phyloP scores from a whole-genome alignment of 2,329 filamentous ascomycete genomes.

The Chlorencoelia australis region DNA sequence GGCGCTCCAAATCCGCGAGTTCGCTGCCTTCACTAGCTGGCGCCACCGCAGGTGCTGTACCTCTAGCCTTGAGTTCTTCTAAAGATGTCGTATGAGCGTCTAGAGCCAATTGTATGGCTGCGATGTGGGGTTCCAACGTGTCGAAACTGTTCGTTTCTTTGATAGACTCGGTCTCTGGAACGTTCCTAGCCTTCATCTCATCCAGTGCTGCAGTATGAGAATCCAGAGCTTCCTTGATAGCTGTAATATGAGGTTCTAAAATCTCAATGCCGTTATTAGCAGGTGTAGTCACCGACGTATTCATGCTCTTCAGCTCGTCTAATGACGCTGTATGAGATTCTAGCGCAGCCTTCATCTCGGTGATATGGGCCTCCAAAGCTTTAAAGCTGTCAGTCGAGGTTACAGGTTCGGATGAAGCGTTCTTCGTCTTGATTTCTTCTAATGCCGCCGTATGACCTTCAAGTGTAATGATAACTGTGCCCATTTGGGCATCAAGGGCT shows the following conservation, averaged over 20 bases:
- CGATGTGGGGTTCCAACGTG: slow-evolving; percentile 7
- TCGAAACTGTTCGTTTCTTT: not conserved
- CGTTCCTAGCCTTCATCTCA: too few relatives aligned
- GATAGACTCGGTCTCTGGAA: not conserved
- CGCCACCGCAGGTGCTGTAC: too few relatives aligned
- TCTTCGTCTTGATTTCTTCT: slow-evolving; percentile 12
- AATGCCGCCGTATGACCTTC: slow-evolving; percentile 10
- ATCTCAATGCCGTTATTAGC: not conserved
- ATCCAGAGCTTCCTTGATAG: slow-evolving; percentile 9
- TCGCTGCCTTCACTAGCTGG: too few relatives aligned
- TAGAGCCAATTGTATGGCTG: slow-evolving; percentile 15
- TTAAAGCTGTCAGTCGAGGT: not conserved
- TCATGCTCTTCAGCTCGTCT: slow-evolving; percentile 13
- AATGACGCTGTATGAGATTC: slow-evolving; percentile 10
- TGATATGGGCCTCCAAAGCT: slow-evolving; percentile 8
- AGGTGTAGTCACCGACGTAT: not conserved
- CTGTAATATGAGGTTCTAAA: slow-evolving; percentile 6
- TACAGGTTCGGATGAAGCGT: slow-evolving; percentile 2
- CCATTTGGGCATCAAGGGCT: slow-evolving; percentile 7
- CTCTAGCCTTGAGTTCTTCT: slow-evolving; percentile 3
- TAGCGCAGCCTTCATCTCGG: slow-evolving; percentile 5
- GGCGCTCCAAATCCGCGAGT: slow-evolving; percentile 11
- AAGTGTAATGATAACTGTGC: slow-evolving; percentile 7
- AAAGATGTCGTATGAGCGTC: slow-evolving; percentile 9
- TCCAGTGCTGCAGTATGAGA: slow-evolving; percentile 8